Conservation (phyloP, 257 asterid species). For the Pogostemon cablin region DNA sequence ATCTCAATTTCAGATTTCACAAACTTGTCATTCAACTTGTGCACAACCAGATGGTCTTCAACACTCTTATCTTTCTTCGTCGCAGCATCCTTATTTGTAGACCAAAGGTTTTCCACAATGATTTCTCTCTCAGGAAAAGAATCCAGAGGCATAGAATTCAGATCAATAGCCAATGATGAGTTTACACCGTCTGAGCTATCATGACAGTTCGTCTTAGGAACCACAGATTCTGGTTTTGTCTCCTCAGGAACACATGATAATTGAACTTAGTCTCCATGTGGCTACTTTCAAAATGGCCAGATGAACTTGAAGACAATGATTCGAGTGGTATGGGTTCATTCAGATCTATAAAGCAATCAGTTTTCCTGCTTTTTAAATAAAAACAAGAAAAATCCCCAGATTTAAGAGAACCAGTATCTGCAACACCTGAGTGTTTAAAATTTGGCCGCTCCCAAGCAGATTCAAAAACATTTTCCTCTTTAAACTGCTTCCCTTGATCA, state of each 20-base stretch:
- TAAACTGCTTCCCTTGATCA: conserved; percentile 39
- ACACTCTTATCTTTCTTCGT: conserved; percentile 14
- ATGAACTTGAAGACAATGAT: conserved; percentile 35
- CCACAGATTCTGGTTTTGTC: conserved; percentile 30
- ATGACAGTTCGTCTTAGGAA: conserved; percentile 27
- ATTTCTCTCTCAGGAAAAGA: conserved; percentile 34
- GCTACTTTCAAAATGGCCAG: conserved; percentile 36
- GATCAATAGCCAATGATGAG: conserved; percentile 42
- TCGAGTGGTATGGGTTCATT: conserved; percentile 61
- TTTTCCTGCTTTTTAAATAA: conserved; percentile 34
- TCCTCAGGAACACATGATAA: conserved; percentile 33
- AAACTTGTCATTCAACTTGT: conserved; percentile 29
- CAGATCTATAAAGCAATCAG: conserved; percentile 56
- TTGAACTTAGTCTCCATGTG: conserved; percentile 31
- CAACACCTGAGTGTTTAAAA: conserved; percentile 32
- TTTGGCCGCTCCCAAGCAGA: conserved; percentile 26
- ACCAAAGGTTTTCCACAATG: conserved; percentile 26
- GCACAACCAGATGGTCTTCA: conserved; percentile 25
- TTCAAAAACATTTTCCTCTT: conserved; percentile 33
- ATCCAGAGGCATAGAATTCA: conserved; percentile 46
- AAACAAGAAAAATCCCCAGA: conserved; percentile 35
- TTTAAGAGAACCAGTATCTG: conserved; percentile 33
- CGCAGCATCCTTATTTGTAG: conserved; percentile 29
- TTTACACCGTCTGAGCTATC: conserved; percentile 35
- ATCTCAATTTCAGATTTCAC: conserved; percentile 33